A percentile compares a stretch with the other conserved stretches of the same genome.
These are phyloP conservation scores for Nakazawaea peltata DNA, from an alignment of 805 yeast genomes.

Conservation along the genomic window DNA sequence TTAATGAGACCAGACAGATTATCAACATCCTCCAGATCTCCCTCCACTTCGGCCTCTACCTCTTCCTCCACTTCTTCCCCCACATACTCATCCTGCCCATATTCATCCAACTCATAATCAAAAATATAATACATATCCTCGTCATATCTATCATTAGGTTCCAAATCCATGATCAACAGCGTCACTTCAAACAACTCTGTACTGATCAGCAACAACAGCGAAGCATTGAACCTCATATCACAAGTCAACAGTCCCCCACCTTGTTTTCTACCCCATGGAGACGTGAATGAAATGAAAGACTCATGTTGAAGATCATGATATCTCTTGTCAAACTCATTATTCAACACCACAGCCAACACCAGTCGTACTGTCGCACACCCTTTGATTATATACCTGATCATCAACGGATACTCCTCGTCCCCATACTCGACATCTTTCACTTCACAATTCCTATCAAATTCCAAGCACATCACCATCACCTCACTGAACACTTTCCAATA, in stretches of 20 bases:
- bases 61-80: too few relatives aligned
- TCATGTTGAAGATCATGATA: constrained; percentile 53
- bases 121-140: constrained; percentile 59
- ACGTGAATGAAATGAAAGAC: constrained; percentile 50
- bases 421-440: constrained; percentile 21
- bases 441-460: constrained; percentile 46
- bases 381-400: constrained; percentile 41
- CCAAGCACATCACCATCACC: constrained; percentile 50
- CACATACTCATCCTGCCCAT: too few relatives aligned
- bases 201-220: constrained; percentile 45
- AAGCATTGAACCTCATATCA: constrained; percentile 51
- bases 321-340: constrained; percentile 33
- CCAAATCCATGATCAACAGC: constrained; percentile 45
- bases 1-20: background rate
- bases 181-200: constrained; percentile 40
- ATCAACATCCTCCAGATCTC: constrained; percentile 8
- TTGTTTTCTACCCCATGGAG: constrained; percentile 56
- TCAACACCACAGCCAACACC: constrained; percentile 52
- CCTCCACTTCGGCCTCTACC: constrained; percentile 14
- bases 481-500: constrained; percentile 63
- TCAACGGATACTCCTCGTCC: constrained; percentile 28
- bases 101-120: constrained; percentile 44
- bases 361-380: constrained; percentile 61
- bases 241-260: constrained; percentile 53
- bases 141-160: constrained; percentile 56